A percentile compares a stretch with the other conserved stretches of the same genome.
Evolutionary conservation across 164 flowering plant species (phyloP).

Genomic region (Kalanchoe fedtschenkoi): DNA sequence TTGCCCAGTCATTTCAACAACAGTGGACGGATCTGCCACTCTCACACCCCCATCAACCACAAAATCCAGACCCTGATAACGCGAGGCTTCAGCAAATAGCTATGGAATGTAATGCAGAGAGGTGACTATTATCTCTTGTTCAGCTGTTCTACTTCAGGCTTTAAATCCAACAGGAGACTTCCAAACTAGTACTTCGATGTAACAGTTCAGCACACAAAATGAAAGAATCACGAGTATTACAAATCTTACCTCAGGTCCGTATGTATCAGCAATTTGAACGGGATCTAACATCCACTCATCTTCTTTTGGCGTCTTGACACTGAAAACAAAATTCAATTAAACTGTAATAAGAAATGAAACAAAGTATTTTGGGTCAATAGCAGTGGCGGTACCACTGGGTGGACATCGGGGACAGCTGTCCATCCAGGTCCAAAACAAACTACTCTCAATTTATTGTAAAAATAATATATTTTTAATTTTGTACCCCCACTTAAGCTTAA

Average conservation of each 20-base stretch:
- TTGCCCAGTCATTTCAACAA: constrained; percentile 74
- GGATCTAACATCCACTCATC: constrained; percentile 87
- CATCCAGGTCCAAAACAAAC: too few species aligned
- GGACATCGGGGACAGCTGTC: too few species aligned
- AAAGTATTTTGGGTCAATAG: too few species aligned
- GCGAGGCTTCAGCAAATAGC: background rate
- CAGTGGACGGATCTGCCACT: constrained; percentile 87
- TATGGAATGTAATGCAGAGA: background rate
- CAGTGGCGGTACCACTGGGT: too few species aligned
- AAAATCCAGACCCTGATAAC: constrained; percentile 77
- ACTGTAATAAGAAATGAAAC: background rate
- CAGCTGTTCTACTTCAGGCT: background rate
- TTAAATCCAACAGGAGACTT: background rate
- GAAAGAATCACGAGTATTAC: background rate
- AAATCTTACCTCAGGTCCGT: constrained; percentile 63
- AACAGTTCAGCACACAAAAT: too few species aligned
- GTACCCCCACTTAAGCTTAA: too few species aligned
- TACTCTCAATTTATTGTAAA: too few species aligned
- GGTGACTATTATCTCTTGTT: background rate
- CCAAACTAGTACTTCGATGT: background rate
- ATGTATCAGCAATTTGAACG: constrained; percentile 64
- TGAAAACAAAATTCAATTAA: constrained; percentile 14
- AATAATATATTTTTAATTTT: too few species aligned
- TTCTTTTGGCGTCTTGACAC: constrained; percentile 66
- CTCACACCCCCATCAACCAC: constrained; percentile 82